These are phyloP conservation scores for Tuctoria greenei DNA, from an alignment of 176 grass and related monocot genomes.

Conservation along the genomic window DNA sequence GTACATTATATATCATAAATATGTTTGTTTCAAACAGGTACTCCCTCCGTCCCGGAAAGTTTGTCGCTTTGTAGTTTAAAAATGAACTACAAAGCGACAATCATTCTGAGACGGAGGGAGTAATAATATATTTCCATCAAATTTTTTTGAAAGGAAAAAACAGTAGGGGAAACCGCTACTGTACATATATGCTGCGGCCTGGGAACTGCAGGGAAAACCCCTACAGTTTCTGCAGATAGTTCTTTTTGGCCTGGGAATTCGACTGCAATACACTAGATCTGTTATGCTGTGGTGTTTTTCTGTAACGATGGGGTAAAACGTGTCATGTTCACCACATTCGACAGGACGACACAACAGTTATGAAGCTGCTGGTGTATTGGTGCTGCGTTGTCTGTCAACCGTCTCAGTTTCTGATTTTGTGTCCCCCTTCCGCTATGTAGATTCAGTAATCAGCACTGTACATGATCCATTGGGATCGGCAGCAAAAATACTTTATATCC, in stretches of 20 bases:
- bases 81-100: no score
- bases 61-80: no score
- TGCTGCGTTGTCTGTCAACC: background rate
- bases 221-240: slow-evolving; percentile 28
- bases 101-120: no score
- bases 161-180: no score
- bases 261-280: background rate
- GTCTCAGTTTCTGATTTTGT: background rate
- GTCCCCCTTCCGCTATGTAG: background rate
- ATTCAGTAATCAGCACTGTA: background rate
- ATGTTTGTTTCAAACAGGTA: no score
- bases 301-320: background rate
- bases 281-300: background rate
- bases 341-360: background rate
- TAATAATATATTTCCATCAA: no score
- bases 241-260: slow-evolving; percentile 3
- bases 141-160: no score
- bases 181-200: no score
- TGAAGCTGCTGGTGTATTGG: background rate
- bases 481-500: background rate
- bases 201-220: no score
- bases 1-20: no score
- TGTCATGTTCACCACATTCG: background rate
- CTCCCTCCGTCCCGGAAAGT: no score
- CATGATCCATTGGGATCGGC: background rate